Conservation (phyloP, 345 rosid species). For the Camelina hispida region DNA sequence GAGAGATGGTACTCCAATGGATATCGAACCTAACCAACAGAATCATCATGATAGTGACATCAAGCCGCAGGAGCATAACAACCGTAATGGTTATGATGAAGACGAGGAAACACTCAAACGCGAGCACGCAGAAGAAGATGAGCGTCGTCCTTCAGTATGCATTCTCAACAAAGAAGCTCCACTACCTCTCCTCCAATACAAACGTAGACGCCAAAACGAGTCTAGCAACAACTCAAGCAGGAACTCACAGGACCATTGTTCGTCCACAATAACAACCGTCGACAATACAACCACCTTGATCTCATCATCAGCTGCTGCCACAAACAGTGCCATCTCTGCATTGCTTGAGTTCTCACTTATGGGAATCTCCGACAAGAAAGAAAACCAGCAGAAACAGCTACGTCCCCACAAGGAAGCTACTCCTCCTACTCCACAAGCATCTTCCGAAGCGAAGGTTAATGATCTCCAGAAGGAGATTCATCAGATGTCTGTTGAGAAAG, state of each 20-base stretch:
- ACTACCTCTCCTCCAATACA: slow-evolving; percentile 68
- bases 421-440: slow-evolving; percentile 5
- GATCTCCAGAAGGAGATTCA: slow-evolving; percentile 69
- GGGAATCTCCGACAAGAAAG: slow-evolving; percentile 43
- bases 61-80: slow-evolving; percentile 23
- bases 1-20: slow-evolving; percentile 41
- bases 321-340: slow-evolving; percentile 73
- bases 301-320: slow-evolving; percentile 52
- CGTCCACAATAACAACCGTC: slow-evolving; percentile 72
- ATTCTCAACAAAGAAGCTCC: slow-evolving; percentile 65
- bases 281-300: slow-evolving; percentile 52
- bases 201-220: slow-evolving; percentile 72
- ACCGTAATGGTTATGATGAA: slow-evolving; percentile 23
- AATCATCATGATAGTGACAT: slow-evolving; percentile 29
- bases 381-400: neutral
- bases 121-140: slow-evolving; percentile 43
- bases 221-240: slow-evolving; percentile 54
- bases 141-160: slow-evolving; percentile 51
- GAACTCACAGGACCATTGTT: slow-evolving; percentile 65
- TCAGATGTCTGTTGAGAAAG: slow-evolving; percentile 71
- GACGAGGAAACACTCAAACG: slow-evolving; percentile 34
- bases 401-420: slow-evolving; percentile 30
- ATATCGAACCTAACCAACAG: slow-evolving; percentile 29
- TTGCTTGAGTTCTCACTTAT: slow-evolving; percentile 78
- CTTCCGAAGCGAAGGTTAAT: slow-evolving; percentile 43